These are phyloP conservation scores for Penicillium turbatum DNA, from an alignment of 495 filamentous ascomycete genomes.

Conservation along the genomic window DNA sequence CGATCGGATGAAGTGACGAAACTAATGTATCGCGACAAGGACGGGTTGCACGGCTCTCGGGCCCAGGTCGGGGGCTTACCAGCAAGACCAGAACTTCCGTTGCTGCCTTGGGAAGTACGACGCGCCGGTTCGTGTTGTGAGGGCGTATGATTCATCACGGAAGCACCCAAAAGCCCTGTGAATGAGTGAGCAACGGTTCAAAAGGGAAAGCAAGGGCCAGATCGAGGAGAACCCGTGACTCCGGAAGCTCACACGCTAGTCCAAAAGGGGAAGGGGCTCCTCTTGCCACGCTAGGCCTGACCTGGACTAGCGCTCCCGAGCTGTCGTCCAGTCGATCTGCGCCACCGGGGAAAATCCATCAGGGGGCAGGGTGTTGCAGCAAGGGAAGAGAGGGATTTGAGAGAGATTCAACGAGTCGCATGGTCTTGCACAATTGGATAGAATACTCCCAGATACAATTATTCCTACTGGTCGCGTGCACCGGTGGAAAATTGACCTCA, in stretches of 20 bases:
- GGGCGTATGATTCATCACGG: conserved; percentile 30
- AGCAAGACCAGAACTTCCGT: conserved; percentile 34
- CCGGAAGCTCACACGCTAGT: conserved; percentile 37
- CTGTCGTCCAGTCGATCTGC: conserved; percentile 34
- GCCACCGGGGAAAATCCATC: conserved; percentile 30
- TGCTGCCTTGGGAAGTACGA: conserved; percentile 36
- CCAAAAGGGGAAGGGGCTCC: conserved; percentile 20
- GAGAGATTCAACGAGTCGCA: conserved; percentile 5
- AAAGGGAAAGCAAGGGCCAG: conserved; percentile 19
- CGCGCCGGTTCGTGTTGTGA: conserved; percentile 24
- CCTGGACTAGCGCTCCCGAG: conserved; percentile 39
- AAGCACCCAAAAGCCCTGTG: conserved; percentile 21
- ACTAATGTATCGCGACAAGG: background rate
- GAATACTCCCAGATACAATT: background rate
- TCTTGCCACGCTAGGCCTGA: conserved; percentile 17
- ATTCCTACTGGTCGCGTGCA: background rate
- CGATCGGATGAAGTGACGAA: background rate
- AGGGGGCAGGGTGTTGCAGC: conserved; percentile 10
- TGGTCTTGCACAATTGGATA: too few relatives aligned
- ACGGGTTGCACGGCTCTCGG: conserved; percentile 6
- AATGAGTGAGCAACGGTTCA: conserved; percentile 4
- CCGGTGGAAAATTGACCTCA: background rate
- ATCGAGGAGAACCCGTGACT: conserved; percentile 41
- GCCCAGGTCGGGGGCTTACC: conserved; percentile 27
- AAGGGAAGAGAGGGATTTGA: background rate